phyloP scores from a whole-genome alignment of 192 early-diverging fungal species.

The Backusella psychrophila region DNA sequence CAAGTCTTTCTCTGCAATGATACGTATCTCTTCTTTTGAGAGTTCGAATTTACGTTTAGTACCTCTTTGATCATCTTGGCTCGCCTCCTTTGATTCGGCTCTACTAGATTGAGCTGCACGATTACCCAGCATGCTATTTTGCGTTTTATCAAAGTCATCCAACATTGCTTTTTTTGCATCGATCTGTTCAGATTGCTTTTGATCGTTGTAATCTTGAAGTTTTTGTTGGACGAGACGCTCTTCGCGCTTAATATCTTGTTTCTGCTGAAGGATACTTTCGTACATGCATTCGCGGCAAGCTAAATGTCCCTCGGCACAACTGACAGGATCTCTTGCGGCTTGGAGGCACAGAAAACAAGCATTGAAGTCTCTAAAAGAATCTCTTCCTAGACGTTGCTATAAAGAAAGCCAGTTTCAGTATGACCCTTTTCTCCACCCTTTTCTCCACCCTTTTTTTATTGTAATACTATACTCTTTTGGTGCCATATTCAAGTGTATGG shows the following conservation, averaged over 20 bases:
- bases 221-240: slow-evolving; percentile 43
- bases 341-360: slow-evolving; percentile 88
- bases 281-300: slow-evolving; percentile 88
- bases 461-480: slow-evolving; percentile 55
- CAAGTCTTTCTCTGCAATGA: slow-evolving; percentile 30
- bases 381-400: slow-evolving; percentile 77
- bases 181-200: slow-evolving; percentile 35
- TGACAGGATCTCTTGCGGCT: slow-evolving; percentile 66
- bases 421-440: not conserved
- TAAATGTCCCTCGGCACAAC: slow-evolving; percentile 78
- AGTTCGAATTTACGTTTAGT: slow-evolving; percentile 39
- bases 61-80: slow-evolving; percentile 12
- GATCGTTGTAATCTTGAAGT: slow-evolving; percentile 43
- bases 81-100: not conserved
- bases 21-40: slow-evolving; percentile 14
- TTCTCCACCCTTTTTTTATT: too few species aligned
- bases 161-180: slow-evolving; percentile 53
- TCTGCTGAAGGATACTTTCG: slow-evolving; percentile 82
- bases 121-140: slow-evolving; percentile 48
- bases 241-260: slow-evolving; percentile 69
- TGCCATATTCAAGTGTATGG: slow-evolving; percentile 86
- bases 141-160: slow-evolving; percentile 62
- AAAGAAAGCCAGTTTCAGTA: not conserved
- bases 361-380: slow-evolving; percentile 81
- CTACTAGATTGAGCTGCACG: not conserved